Evolutionary conservation across 768 basidiomycete genomes (phyloP), one percentile per base, ranked within the genome.

Genomic region (Amanita exitialis): DNA sequence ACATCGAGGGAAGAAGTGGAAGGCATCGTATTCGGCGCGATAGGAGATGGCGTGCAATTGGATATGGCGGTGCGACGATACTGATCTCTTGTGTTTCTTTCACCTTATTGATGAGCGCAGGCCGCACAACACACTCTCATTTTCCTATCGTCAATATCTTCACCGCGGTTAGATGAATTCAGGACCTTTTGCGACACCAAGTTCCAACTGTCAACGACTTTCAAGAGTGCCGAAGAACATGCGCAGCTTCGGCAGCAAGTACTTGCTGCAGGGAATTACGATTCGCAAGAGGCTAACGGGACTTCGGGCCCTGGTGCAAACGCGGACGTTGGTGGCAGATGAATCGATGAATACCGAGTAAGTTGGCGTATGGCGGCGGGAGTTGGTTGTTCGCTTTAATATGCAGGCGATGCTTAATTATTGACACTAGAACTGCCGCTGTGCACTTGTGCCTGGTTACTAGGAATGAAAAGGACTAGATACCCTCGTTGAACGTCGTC

Each of bases 161-260:
- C 86, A 0, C 54, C 69, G 2, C 73, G 82, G 3, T 63, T 63
- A 1, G 79, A 80, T 15, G 85, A 86, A 59, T 88, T 85, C 70
- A 70, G 79, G 27, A 57, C 63, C 36, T 69, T 68, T 4, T 84
- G 80, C 51, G 71, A 77, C 44, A 56, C 52, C 13, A 75, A 64
- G 54, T 90, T 86, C 64, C 65, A 64, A 39, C 63, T 82, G 20
- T 82, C 88, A 16, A 85, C 82, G 6, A 66, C 80, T 21, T 91
- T 92, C 70, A 82, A 79, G 65, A 62, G 71, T 2, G 55, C 58
- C 2, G 70, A 71, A 28, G 82, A 90, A 56, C 66, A 80, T 25
- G 69, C 58, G 4, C 62, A 52, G 36, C 58, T 82, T 57, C 66
- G 60, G 28, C 7, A 56, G 20, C 50, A 35, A 30, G 50, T 51